Evolutionary conservation across 441 rosid species (phyloP).

Genomic region (Jatropha podagrica): DNA sequence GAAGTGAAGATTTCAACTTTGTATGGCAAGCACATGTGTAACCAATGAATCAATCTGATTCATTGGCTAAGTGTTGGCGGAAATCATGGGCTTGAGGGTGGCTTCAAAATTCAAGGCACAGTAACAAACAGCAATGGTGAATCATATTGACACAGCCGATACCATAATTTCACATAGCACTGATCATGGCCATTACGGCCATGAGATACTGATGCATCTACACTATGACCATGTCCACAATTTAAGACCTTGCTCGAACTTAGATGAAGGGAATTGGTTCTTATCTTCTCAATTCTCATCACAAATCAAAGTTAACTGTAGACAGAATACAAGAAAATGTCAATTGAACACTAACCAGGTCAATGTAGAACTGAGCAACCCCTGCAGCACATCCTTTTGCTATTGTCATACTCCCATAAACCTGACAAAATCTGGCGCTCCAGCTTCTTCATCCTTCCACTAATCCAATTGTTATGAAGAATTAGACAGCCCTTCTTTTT

Average conservation of each 20-base stretch:
- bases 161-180: no score
- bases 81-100: no score
- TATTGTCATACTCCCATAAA: constrained; percentile 76
- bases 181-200: no score
- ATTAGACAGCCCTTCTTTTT: constrained; percentile 55
- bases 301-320: constrained; percentile 25
- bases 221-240: no score
- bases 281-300: constrained; percentile 22
- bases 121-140: no score
- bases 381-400: constrained; percentile 69
- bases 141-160: no score
- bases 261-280: neutral
- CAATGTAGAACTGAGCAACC: constrained; percentile 23
- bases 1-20: no score
- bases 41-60: no score
- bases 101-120: no score
- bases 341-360: neutral
- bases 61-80: no score
- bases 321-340: constrained; percentile 8
- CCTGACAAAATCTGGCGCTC: constrained; percentile 75
- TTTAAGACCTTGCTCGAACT: neutral
- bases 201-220: no score
- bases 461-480: constrained; percentile 87
- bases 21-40: no score
- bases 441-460: constrained; percentile 84